Base-by-base conservation (phyloP, 176 grass and related monocot species). In the Puya raimondii region DNA sequence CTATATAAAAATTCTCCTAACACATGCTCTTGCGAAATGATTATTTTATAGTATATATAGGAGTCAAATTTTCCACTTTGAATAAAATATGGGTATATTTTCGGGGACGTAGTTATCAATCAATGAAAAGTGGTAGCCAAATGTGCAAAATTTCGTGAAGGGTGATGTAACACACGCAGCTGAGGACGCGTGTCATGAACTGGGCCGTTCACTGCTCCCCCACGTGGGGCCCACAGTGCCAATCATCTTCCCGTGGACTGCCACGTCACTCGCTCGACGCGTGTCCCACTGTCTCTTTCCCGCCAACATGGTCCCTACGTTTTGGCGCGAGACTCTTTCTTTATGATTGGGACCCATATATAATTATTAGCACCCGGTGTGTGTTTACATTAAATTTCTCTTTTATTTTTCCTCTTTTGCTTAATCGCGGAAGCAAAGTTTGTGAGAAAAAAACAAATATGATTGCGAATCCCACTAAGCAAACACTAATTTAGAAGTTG, bases 341-440 rank as follows among this genome's bases (percentile, higher is more conserved):
- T 20, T 2, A 16, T 10, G 20, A 59, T 59, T 18, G 8, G 10
- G 12, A 59, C 54, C 0, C 33, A 1, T 42, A n/a, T n/a, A n/a
- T n/a, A 59, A 18, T 9, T 18, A 59, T 18, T 59, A 59, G 0
- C 1, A 58, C 10, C 54, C 16, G 20, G 14, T 57, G 53, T n/a
- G 13, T 12, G 16, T 17, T 67, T n/a, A 78, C 47, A 53, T 70
- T 77, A 77, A 68, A 58, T 25, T 67, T 77, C 65, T 77, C 69
- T 48, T 52, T 65, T n/a, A 53, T 23, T 51, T 68, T 25, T 8
- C 15, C 61, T 56, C 12, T 16, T 76, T 16, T 8, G 4, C 29
- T 33, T 33, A 33, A 6, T 33, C 4, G 29, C 0, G 4, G 3
- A 33, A 33, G 29, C 29, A 33, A 33, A 33, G 29, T 33, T 33